phyloP scores from a whole-genome alignment of 805 yeast genomes.

The Millerozyma miso region DNA sequence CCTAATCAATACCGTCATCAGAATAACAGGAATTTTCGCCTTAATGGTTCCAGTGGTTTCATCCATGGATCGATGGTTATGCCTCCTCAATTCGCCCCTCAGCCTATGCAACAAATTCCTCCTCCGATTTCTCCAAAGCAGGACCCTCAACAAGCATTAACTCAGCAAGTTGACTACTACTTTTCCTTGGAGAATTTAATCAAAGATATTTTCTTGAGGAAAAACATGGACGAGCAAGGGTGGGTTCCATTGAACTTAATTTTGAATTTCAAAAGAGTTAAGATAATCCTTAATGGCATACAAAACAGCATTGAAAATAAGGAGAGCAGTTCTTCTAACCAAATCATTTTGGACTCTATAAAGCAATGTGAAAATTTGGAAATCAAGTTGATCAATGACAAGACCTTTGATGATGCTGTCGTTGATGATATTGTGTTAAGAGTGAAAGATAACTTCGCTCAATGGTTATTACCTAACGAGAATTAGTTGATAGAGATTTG shows the following conservation, averaged over 20 bases:
- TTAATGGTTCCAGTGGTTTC: slow-evolving; percentile 11
- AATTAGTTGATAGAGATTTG: neutral
- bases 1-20: slow-evolving; percentile 15
- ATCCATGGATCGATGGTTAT: slow-evolving; percentile 7
- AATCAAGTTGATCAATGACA: slow-evolving; percentile 33
- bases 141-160: slow-evolving; percentile 41
- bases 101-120: slow-evolving; percentile 28
- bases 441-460: slow-evolving; percentile 51
- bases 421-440: slow-evolving; percentile 55
- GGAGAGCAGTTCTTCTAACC: slow-evolving; percentile 17
- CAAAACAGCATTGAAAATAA: slow-evolving; percentile 27
- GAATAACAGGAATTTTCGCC: slow-evolving; percentile 14
- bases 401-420: slow-evolving; percentile 24
- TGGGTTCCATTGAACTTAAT: slow-evolving; percentile 61
- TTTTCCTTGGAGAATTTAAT: slow-evolving; percentile 82
- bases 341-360: slow-evolving; percentile 49
- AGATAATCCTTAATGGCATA: slow-evolving; percentile 44
- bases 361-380: slow-evolving; percentile 51
- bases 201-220: slow-evolving; percentile 78
- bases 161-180: slow-evolving; percentile 80
- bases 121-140: slow-evolving; percentile 47
- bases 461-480: slow-evolving; percentile 57
- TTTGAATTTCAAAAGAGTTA: slow-evolving; percentile 72
- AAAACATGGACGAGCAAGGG: slow-evolving; percentile 75
- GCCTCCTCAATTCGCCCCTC: slow-evolving; percentile 15